phyloP scores from a whole-genome alignment of 192 early-diverging fungal species.

The Coemansia sp. region DNA sequence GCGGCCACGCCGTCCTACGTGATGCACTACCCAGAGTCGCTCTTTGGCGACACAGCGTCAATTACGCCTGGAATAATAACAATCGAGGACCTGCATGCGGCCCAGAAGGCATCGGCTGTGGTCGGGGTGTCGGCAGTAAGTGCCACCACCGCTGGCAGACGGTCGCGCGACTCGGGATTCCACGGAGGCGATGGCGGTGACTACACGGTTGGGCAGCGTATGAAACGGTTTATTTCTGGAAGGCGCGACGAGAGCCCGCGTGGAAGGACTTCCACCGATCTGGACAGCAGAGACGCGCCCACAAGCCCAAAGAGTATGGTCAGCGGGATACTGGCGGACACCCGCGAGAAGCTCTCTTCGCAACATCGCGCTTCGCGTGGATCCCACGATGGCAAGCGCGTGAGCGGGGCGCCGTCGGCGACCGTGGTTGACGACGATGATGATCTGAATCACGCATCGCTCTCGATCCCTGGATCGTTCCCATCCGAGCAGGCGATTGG shows the following conservation, averaged over 20 bases:
- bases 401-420: constrained; percentile 30
- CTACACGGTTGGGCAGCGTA: constrained; percentile 35
- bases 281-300: constrained; percentile 10
- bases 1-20: constrained; percentile 40
- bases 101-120: constrained; percentile 48
- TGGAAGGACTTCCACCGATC: constrained; percentile 14
- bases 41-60: constrained; percentile 44
- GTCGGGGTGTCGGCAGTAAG: constrained; percentile 47
- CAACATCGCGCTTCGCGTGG: constrained; percentile 35
- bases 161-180: constrained; percentile 42
- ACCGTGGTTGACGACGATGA: constrained; percentile 26
- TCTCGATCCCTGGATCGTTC: constrained; percentile 43
- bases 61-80: constrained; percentile 40
- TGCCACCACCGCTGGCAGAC: constrained; percentile 37
- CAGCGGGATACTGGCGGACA: constrained; percentile 13
- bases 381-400: constrained; percentile 38
- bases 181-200: constrained; percentile 26
- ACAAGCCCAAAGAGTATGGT: constrained; percentile 20
- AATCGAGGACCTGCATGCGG: constrained; percentile 46
- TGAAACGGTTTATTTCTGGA: constrained; percentile 50
- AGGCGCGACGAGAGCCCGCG: constrained; percentile 26
- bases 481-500: constrained; percentile 22
- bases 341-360: constrained; percentile 25
- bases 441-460: constrained; percentile 19
- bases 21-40: constrained; percentile 51